Base-by-base conservation (phyloP, 208 protist genomes). In the Acanthamoeba culbertsoni region DNA sequence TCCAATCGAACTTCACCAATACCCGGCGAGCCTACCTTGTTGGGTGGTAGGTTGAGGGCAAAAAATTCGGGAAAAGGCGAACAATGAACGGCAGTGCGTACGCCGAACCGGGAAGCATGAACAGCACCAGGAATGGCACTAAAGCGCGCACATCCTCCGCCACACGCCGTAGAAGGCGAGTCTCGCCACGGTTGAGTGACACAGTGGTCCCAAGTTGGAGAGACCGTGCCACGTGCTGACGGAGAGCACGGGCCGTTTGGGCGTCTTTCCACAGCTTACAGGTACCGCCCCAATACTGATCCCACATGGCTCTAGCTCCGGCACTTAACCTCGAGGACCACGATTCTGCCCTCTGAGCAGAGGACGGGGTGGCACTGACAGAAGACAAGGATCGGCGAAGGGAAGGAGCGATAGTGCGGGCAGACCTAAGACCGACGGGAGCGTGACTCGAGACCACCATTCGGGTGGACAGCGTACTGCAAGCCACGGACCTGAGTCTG, bases 31-130 rank as follows among this genome's bases (percentile, higher is more conserved):
- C 20, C 43, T 86, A 59, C 75, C 42, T 57, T 5, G 37, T 6
- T 0, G 75, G n/a, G 48, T 59, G 37, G 48, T 86, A 86, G 48
- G 75, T 86, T 18, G 75, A 86, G 37, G 75, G 75, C 5, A 86
- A 45, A 45, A 86, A 59, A 45, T 45, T 28, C 10, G 75, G 75
- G 48, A 86, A 86, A 45, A 86, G 35, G 43, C 45, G 26, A 45
- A 86, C 33, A 45, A 86, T 57, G 75, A 86, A 5, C 43, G 75
- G 75, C 43, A 86, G 75, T 8, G 42, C 42, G 75, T 86, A 86
- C 43, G 75, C 75, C 20, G 75, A 86, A 45, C 48, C 48, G n/a
- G 75, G 75, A 26, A 59, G 45, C 45, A 55, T 31, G 45, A 86
- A 86, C 43, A 86, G 37, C 43, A n/a, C 4, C 14, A 57, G 43